phyloP scores from a whole-genome alignment of 2,329 filamentous ascomycete species.

The Monosporascus ibericus region DNA sequence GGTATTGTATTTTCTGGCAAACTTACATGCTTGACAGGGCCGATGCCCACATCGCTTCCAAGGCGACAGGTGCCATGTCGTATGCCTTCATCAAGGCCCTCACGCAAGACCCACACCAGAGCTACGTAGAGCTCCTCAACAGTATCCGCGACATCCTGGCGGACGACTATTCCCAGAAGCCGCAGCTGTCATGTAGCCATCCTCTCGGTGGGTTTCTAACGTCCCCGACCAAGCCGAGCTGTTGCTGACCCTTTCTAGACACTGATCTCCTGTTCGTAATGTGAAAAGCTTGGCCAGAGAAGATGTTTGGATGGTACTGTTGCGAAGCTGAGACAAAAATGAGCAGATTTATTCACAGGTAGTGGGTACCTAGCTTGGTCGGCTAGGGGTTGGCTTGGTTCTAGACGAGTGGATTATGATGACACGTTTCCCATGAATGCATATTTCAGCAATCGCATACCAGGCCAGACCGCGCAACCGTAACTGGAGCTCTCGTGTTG shows the following conservation, averaged over 20 bases:
- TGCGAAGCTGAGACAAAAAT: background rate
- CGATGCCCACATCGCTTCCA: constrained; percentile 83
- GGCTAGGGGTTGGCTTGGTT: too few relatives aligned
- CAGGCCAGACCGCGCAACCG: too few relatives aligned
- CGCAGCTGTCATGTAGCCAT: constrained; percentile 94
- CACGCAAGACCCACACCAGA: constrained; percentile 96
- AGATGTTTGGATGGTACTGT: background rate
- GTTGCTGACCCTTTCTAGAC: constrained; percentile 34
- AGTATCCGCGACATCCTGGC: constrained; percentile 90
- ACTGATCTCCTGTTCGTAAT: constrained; percentile 59
- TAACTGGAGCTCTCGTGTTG: too few relatives aligned
- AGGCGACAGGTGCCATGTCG: constrained; percentile 96
- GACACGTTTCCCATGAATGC: too few relatives aligned
- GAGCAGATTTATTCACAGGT: background rate
- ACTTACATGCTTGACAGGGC: constrained; percentile 46
- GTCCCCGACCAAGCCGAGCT: background rate
- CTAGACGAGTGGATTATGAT: too few relatives aligned
- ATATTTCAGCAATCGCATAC: too few relatives aligned
- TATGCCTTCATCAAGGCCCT: constrained; percentile 92
- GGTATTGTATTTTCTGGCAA: constrained; percentile 2
- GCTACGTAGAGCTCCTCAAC: constrained; percentile 94
- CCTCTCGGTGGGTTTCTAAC: constrained; percentile 67
- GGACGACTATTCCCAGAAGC: constrained; percentile 87
- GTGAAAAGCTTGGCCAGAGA: constrained; percentile 26
- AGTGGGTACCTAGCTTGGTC: too few relatives aligned